A percentile compares a stretch with the other conserved stretches of the same genome.
Conservation (phyloP, 2,329 filamentous ascomycete genomes). For the Lecanicillium sp. region DNA sequence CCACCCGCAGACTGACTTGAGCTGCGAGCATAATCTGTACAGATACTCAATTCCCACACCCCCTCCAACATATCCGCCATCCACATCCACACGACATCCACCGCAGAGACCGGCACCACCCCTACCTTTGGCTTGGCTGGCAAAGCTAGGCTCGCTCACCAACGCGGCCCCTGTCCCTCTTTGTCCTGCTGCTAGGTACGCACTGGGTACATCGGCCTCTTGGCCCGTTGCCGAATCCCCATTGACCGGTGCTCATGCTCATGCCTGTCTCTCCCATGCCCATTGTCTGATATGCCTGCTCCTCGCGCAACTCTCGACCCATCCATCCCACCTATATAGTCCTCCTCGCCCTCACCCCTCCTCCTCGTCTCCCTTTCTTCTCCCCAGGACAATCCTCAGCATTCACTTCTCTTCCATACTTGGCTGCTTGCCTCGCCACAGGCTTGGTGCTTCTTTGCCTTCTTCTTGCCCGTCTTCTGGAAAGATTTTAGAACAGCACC, state of each 20-base stretch:
- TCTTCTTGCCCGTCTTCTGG: background rate
- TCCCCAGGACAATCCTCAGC: constrained; percentile 2
- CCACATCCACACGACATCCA: constrained; percentile 6
- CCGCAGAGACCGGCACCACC: background rate
- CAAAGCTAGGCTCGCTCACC: too few species aligned
- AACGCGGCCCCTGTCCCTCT: background rate
- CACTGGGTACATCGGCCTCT: background rate
- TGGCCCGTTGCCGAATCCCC: background rate
- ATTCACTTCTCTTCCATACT: background rate
- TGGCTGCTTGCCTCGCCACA: background rate
- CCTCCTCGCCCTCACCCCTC: background rate
- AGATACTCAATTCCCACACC: constrained; percentile 9
- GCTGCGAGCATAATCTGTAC: too few species aligned
- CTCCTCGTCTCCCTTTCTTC: background rate
- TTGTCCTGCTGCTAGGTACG: background rate
- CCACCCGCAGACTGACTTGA: too few species aligned
- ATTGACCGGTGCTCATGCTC: background rate
- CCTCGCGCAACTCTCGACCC: too few species aligned
- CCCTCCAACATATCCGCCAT: constrained; percentile 3
- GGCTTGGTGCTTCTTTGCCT: background rate
- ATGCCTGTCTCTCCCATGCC: background rate
- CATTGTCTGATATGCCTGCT: background rate
- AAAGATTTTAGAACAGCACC: background rate
- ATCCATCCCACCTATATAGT: constrained; percentile 9
- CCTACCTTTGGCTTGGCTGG: too few species aligned